Conservation (phyloP, 2,329 filamentous ascomycete genomes). For the Sphaceloma murrayae region DNA sequence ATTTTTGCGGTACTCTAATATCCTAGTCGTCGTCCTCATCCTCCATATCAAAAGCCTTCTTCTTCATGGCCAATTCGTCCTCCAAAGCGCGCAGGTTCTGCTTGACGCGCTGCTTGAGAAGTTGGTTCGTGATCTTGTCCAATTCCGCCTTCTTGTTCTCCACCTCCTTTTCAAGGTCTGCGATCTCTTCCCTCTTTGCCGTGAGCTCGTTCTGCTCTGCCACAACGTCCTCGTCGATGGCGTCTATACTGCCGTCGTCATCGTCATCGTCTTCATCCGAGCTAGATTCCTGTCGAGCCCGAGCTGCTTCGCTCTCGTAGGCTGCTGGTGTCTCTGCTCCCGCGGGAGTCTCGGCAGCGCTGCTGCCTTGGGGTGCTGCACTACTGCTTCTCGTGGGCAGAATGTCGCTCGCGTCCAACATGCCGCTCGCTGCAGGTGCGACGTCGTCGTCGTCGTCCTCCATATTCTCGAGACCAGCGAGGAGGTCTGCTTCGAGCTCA, state of each 20-base stretch:
- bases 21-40: conserved; percentile 23
- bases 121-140: conserved; percentile 37
- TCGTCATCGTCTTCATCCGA: conserved; percentile 39
- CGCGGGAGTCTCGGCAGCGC: conserved; percentile 21
- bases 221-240: conserved; percentile 44
- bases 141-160: conserved; percentile 31
- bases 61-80: conserved; percentile 47
- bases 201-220: conserved; percentile 40
- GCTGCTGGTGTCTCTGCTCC: conserved; percentile 19
- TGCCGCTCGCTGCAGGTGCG: conserved; percentile 26
- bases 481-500: conserved; percentile 24
- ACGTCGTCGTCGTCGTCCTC: conserved; percentile 29
- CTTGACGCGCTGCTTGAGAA: conserved; percentile 42
- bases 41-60: conserved; percentile 32
- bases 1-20: too few species aligned
- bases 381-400: conserved; percentile 21
- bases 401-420: conserved; percentile 30
- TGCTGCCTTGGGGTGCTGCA: conserved; percentile 16
- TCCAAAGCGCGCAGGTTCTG: conserved; percentile 42
- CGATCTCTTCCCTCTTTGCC: conserved; percentile 44
- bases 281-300: conserved; percentile 26
- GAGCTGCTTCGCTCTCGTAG: conserved; percentile 28
- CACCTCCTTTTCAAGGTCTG: conserved; percentile 45
- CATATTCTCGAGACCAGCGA: conserved; percentile 25
- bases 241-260: conserved; percentile 34